Percentiles rank a stretch among this genome's conserved stretches.
Evolutionary conservation across 306 rosid genomes (phyloP).

Genomic region (Gastrolobium villosum): DNA sequence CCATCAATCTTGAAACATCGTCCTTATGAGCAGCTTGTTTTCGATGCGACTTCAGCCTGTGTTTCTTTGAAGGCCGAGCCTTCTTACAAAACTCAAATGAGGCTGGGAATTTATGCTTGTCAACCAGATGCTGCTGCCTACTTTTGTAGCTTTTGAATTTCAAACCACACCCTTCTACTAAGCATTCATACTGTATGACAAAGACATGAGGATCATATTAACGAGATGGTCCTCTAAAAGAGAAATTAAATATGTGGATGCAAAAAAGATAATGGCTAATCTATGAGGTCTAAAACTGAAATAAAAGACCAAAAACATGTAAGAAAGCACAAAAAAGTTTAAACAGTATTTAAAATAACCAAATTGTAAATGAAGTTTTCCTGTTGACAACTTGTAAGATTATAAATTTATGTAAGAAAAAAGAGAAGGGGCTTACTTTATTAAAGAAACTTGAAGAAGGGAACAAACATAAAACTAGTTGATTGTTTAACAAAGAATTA

Average conservation of each 20-base stretch:
- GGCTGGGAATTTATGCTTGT: conserved; percentile 86
- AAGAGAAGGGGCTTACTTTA: too few relatives aligned
- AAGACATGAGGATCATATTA: conserved; percentile 26
- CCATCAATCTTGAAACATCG: conserved; percentile 75
- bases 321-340: conserved; percentile 2
- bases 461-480: not conserved
- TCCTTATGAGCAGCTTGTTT: conserved; percentile 56
- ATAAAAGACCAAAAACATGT: not conserved
- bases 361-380: conserved; percentile 15
- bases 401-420: conserved; percentile 3
- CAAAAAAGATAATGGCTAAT: conserved; percentile 27
- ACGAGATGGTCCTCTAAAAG: not conserved
- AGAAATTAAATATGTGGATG: conserved; percentile 8
- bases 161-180: conserved; percentile 87
- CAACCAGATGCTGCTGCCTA: conserved; percentile 90
- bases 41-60: conserved; percentile 68
- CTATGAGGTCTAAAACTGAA: conserved; percentile 17
- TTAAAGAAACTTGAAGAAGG: too few relatives aligned
- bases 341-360: not conserved
- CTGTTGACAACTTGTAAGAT: not conserved
- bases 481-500: conserved; percentile 23
- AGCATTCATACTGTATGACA: conserved; percentile 81
- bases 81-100: conserved; percentile 85
- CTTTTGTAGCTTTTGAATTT: conserved; percentile 84
- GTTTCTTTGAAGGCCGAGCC: conserved; percentile 77